Evolutionary conservation across 2,329 filamentous ascomycete genomes (phyloP).

Genomic region (Escovopsis sp.): DNA sequence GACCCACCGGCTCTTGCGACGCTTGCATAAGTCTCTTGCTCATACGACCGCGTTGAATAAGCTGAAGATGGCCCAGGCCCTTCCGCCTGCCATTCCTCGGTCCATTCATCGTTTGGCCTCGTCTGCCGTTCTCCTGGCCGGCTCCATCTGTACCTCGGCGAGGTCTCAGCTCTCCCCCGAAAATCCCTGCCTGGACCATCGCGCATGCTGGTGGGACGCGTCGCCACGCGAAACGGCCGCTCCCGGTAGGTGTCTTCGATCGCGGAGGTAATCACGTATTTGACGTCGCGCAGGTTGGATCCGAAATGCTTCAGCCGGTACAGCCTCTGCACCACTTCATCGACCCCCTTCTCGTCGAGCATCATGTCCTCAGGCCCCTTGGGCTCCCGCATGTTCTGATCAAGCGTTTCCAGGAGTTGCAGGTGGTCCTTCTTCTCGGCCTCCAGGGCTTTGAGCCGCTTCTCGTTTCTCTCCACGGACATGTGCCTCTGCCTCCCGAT

Average conservation of each 20-base stretch:
- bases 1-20: no score
- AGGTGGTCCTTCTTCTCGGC: constrained; percentile 6
- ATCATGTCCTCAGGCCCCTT: neutral
- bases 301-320: constrained; percentile 2
- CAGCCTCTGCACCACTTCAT: neutral
- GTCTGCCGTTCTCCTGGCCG: no score
- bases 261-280: constrained; percentile 1
- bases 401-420: constrained; percentile 6
- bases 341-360: constrained; percentile 3
- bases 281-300: neutral
- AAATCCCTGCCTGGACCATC: no score
- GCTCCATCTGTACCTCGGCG: no score
- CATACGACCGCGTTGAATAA: no score
- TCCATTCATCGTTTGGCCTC: no score
- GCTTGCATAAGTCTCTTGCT: no score
- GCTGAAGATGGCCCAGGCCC: no score
- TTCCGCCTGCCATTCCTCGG: no score
- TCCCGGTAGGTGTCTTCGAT: constrained; percentile 1
- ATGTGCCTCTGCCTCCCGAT: neutral
- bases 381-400: constrained; percentile 4
- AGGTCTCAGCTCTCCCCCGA: no score
- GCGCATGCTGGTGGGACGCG: no score
- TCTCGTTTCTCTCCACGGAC: neutral
- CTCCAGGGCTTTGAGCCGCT: constrained; percentile 1
- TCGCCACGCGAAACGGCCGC: constrained; percentile 1